Evolutionary conservation across 225 moss, liverwort and hornwort species (phyloP).

Genomic region (Ulota crispa): DNA sequence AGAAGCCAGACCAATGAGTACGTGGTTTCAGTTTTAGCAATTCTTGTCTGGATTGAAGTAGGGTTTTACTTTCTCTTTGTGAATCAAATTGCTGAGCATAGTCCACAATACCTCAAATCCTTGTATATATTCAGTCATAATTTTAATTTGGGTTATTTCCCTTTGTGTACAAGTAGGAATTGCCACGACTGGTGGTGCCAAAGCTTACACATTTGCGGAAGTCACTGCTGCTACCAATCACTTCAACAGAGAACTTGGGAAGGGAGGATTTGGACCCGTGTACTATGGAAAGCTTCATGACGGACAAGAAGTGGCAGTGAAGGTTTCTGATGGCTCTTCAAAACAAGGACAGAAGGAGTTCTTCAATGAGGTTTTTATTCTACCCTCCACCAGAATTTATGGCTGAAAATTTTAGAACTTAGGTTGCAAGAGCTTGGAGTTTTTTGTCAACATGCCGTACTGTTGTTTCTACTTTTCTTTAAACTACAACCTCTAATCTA

Average conservation of each 20-base stretch:
- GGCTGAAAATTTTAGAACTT: no score
- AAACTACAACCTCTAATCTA: neutral
- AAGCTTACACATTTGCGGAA: conserved; percentile 28
- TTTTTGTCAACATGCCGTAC: neutral
- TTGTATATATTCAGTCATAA: no score
- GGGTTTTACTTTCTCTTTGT: neutral
- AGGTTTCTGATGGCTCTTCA: conserved; percentile 26
- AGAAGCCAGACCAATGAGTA: no score
- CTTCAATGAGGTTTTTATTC: conserved; percentile 42
- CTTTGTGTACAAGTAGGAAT: neutral
- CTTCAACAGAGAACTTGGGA: conserved; percentile 31
- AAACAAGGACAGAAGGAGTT: conserved; percentile 37
- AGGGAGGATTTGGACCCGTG: conserved; percentile 23
- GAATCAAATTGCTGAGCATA: neutral
- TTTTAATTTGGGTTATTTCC: neutral
- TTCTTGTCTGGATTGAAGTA: neutral
- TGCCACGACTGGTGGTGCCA: neutral
- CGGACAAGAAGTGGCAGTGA: conserved; percentile 53
- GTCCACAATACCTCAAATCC: neutral
- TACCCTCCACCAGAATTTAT: neutral
- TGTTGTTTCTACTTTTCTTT: neutral
- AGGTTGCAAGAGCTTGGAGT: neutral
- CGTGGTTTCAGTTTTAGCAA: neutral
- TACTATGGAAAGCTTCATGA: conserved; percentile 36
- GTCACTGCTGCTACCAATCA: conserved; percentile 33